These are phyloP conservation scores for Hymenotorrendiella dingleyae DNA, from an alignment of 2,329 filamentous ascomycete genomes.

Conservation along the genomic window DNA sequence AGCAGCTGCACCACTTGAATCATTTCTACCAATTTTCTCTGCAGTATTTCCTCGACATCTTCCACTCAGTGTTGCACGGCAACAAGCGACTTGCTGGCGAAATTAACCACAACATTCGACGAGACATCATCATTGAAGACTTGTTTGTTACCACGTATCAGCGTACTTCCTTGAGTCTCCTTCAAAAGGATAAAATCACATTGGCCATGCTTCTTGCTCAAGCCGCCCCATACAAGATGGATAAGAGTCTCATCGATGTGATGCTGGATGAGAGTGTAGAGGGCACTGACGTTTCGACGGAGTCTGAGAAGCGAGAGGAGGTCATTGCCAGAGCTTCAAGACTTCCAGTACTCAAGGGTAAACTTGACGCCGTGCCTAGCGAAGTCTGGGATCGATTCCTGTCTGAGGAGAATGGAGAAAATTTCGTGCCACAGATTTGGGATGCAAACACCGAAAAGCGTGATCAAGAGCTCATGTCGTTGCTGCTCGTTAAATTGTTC, in stretches of 20 bases:
- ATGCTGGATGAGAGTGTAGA: conserved; percentile 74
- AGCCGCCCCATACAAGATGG: conserved; percentile 93
- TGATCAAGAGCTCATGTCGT: conserved; percentile 73
- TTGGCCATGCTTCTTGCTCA: conserved; percentile 93
- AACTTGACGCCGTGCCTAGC: conserved; percentile 55
- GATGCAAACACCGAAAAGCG: conserved; percentile 55
- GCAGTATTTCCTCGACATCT: conserved; percentile 97
- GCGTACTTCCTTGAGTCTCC: conserved; percentile 83
- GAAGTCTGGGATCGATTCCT: conserved; percentile 78
- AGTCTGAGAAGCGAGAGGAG: conserved; percentile 57
- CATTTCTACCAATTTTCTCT: conserved; percentile 99
- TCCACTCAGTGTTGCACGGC: conserved; percentile 80
- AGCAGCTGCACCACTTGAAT: conserved; percentile 96
- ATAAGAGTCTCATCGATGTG: conserved; percentile 79
- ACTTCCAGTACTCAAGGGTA: conserved; percentile 67
- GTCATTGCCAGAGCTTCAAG: conserved; percentile 63
- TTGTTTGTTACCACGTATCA: conserved; percentile 89
- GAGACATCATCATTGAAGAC: conserved; percentile 85
- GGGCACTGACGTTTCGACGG: conserved; percentile 72
- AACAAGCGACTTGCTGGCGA: conserved; percentile 68
- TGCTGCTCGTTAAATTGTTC: conserved; percentile 89
- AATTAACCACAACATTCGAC: conserved; percentile 70
- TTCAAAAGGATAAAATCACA: conserved; percentile 92
- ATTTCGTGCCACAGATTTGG: conserved; percentile 73
- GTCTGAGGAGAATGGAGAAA: conserved; percentile 78